These are phyloP conservation scores for Talaromyces rugulosus DNA, from an alignment of 2,329 filamentous ascomycete genomes.

Conservation along the genomic window DNA sequence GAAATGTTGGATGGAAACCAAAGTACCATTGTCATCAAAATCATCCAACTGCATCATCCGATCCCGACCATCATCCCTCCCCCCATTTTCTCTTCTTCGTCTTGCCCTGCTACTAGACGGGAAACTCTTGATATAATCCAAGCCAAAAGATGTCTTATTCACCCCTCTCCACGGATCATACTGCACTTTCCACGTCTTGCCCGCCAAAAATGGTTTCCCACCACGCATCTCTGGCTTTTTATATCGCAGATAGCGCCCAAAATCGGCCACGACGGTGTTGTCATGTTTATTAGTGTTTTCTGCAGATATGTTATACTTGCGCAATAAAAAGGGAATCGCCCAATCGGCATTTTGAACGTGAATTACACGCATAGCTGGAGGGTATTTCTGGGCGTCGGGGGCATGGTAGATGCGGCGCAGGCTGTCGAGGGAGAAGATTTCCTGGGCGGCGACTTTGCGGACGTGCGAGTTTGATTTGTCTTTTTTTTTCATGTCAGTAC, in stretches of 20 bases:
- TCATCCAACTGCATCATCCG: conserved; percentile 51
- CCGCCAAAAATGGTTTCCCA: conserved; percentile 50
- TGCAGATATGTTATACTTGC: conserved; percentile 48
- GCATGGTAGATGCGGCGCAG: conserved; percentile 42
- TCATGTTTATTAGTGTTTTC: conserved; percentile 22
- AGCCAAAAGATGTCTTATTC: conserved; percentile 46
- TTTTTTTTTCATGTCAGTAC: conserved; percentile 20
- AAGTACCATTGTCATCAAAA: conserved; percentile 42
- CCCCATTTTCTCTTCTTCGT: conserved; percentile 3
- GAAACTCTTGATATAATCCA: conserved; percentile 51
- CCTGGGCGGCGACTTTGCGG: conserved; percentile 45
- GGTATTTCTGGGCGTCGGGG: conserved; percentile 1
- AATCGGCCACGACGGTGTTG: conserved; percentile 44
- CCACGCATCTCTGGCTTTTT: conserved; percentile 45
- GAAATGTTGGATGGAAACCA: no score
- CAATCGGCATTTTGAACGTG: conserved; percentile 53
- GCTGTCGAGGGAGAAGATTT: conserved; percentile 43
- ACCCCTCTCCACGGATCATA: conserved; percentile 51
- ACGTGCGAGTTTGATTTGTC: conserved; percentile 35
- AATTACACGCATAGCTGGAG: conserved; percentile 30
- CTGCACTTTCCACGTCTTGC: conserved; percentile 48
- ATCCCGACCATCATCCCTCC: conserved; percentile 23
- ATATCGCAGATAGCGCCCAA: conserved; percentile 47
- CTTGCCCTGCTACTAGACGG: conserved; percentile 12
- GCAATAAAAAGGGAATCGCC: conserved; percentile 46